Evolutionary conservation across 139 green algal species (phyloP), one percentile per base, ranked within the genome.

Genomic region (Chlorella ohadii): DNA sequence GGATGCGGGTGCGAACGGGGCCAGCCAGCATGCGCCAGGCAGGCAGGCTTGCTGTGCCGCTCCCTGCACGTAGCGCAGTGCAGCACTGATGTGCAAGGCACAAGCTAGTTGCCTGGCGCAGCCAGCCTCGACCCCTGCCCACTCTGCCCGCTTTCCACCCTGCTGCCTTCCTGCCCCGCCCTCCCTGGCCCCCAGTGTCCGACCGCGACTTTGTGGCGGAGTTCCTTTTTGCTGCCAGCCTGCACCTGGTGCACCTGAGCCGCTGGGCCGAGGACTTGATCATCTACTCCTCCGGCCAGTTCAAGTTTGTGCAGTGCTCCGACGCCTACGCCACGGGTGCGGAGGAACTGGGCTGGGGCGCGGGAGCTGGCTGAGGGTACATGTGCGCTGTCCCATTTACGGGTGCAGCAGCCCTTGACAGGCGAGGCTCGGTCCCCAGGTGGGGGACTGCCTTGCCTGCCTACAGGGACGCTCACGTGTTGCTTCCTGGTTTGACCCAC

Each of bases 131-230:
- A n/a, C n/a, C n/a, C n/a, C n/a, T 51, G 44, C 51, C 51, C 51
- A 6, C 44, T 55, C 51, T 59, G 51, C 51, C 11, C 51, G 22
- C 11, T 51, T 13, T 13, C 51, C 15, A 66, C 33, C n/a, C n/a
- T 4, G 41, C 31, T 13, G 11, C 56, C n/a, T n/a, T n/a, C n/a
- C n/a, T n/a, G n/a, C n/a, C n/a, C n/a, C n/a, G n/a, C n/a, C 22
- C 33, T 75, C 12, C 4, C 36, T 38, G 6, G 5, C 31, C 38
- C 34, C 61, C 94, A 59, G 97, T 99, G 55, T 88, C 81, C 59
- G 97, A 99, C 90, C 92, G 97, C 31, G 97, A 99, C 91, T 99
- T 94, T 84, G 93, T 99, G 31, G 85, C 94, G 0, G 97, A 99
- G 91, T 93, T 91, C 13, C 76, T 98, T 5, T 99, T 98, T 84